phyloP scores from a whole-genome alignment of 192 early-diverging fungal genomes.

The Rhizoclosmatium globosum region DNA sequence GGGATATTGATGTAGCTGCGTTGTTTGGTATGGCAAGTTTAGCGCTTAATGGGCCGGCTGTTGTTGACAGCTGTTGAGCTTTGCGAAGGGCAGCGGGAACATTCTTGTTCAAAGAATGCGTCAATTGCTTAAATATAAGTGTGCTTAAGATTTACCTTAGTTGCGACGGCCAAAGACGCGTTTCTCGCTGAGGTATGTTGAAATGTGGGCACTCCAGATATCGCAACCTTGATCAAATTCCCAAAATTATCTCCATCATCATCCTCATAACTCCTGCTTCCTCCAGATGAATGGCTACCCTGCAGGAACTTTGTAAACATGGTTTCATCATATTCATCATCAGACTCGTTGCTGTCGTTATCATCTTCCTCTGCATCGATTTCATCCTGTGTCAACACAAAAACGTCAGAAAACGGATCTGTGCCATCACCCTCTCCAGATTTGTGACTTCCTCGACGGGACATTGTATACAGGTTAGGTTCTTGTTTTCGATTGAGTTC shows the following conservation, averaged over 20 bases:
- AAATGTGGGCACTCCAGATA: neutral
- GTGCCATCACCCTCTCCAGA: too few relatives aligned
- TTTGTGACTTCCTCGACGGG: too few relatives aligned
- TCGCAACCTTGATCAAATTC: neutral
- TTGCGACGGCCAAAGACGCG: neutral
- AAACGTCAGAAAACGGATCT: too few relatives aligned
- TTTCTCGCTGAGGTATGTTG: slow-evolving; percentile 5
- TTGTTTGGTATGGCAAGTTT: neutral
- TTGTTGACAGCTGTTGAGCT: neutral
- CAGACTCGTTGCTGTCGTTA: neutral
- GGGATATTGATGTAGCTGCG: neutral
- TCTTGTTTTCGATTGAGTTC: too few relatives aligned
- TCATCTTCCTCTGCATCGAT: neutral
- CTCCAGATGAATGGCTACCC: neutral
- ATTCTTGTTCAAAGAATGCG: neutral
- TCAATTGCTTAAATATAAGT: neutral
- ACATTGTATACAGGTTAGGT: too few relatives aligned
- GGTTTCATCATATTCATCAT: slow-evolving; percentile 9
- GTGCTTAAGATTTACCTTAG: neutral
- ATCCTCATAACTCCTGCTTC: neutral
- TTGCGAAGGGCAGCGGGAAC: neutral
- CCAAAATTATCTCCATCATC: neutral
- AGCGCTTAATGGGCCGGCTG: neutral
- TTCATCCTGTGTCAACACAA: too few relatives aligned
- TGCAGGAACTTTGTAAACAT: slow-evolving; percentile 12